Conservation (phyloP, 305 asterid species). For the Plantago rigida region DNA sequence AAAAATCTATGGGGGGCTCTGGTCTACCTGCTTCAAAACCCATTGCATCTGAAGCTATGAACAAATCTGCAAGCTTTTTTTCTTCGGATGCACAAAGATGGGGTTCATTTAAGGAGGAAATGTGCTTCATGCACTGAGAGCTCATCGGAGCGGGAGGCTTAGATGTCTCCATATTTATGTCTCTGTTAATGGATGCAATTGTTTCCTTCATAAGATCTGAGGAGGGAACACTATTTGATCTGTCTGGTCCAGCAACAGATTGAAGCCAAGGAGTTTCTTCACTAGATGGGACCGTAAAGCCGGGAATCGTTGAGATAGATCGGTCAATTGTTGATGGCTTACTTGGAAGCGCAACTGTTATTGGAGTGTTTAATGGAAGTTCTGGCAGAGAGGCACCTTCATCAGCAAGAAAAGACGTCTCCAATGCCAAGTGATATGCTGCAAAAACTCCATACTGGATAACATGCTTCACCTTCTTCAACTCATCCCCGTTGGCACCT, state of each 20-base stretch:
- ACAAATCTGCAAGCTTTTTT: constrained; percentile 25
- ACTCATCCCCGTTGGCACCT: constrained; percentile 77
- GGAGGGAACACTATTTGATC: constrained; percentile 48
- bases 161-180: constrained; percentile 28
- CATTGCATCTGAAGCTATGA: constrained; percentile 32
- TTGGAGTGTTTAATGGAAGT: constrained; percentile 55
- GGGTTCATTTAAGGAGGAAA: constrained; percentile 31
- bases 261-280: constrained; percentile 42
- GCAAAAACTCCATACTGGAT: constrained; percentile 73
- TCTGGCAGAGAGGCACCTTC: constrained; percentile 80
- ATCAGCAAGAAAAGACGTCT: constrained; percentile 81
- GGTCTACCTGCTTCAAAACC: constrained; percentile 27
- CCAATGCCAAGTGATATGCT: constrained; percentile 77
- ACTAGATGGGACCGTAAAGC: constrained; percentile 37
- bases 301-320: constrained; percentile 58
- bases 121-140: constrained; percentile 32
- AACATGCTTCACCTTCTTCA: constrained; percentile 68
- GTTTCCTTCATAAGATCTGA: constrained; percentile 38
- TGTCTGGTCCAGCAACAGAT: constrained; percentile 37
- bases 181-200: constrained; percentile 30
- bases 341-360: constrained; percentile 62
- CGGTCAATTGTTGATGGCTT: constrained; percentile 46
- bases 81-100: constrained; percentile 33
- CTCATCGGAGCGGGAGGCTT: constrained; percentile 27
- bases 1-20: constrained; percentile 27